Base-by-base conservation (phyloP, 2,329 filamentous ascomycete genomes). In the Helotiales sp. region DNA sequence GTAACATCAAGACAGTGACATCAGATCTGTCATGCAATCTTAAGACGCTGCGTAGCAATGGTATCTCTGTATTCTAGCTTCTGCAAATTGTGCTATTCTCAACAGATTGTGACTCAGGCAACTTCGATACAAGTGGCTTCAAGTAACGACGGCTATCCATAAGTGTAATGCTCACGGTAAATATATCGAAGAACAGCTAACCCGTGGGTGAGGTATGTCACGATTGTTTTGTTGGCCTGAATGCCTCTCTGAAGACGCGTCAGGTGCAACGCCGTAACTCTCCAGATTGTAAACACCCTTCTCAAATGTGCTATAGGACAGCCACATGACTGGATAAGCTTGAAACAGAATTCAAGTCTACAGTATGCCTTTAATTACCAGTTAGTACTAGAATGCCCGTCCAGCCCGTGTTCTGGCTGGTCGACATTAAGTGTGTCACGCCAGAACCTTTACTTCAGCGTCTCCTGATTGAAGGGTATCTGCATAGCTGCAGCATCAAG, bases 11-110 rank as follows among this genome's bases (percentile, higher is more conserved):
- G 61, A 54, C 56, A 58, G 58, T 61, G 62, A 66, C 62, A 46
- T 59, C n/a, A 36, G 59, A 65, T 65, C 66, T 66, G 62, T 66
- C 60, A 13, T 38, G 63, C 64, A 63, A 36, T 40, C 51, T 59
- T 61, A 34, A 64, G n/a, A 44, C 40, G 24, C 19, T 54, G 63
- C 65, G 64, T 63, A 63, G 55, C 63, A 65, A 69, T 62, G 63
- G 59, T 58, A 61, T 66, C 63, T 66, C 60, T 70, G 67, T 70
- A 70, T 65, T 69, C 67, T 70, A 70, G 63, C 59, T 67, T 63
- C 54, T 49, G 53, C 55, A 63, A 63, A 63, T 50, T 66, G 61
- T 64, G 64, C 59, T 50, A 66, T 38, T 42, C 48, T 33, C 13
- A 24, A 19, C 13, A 49, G 31, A 59, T 49, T 46, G 36, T 55